Conservation (phyloP, 129 eudicot genomes). For the Daucus carota region DH1_v3.0 NC_030383.2:63975001-63975500, state of each 20-base stretch:
- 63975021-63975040: slow-evolving; percentile 28
- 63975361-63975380: slow-evolving; percentile 27
- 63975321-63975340: background rate
- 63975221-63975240: slow-evolving; percentile 26
- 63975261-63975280: background rate
- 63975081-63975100: slow-evolving; percentile 4
- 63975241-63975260: slow-evolving; percentile 3
- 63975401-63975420: background rate
- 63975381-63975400: slow-evolving; percentile 16
- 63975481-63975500: background rate
- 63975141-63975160: background rate
- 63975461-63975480: background rate
- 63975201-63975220: slow-evolving; percentile 33
- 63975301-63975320: background rate
- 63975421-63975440: background rate
- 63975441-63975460: background rate
- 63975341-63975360: slow-evolving; percentile 14
- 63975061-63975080: slow-evolving; percentile 20
- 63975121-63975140: background rate
- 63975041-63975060: slow-evolving; percentile 19
- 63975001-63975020: slow-evolving; percentile 41
- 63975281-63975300: slow-evolving; percentile 30
- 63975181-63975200: slow-evolving; percentile 15
- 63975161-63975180: background rate
- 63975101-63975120: slow-evolving; percentile 23